Conservation (phyloP, 345 rosid species). For the Erysimum cheiranthoides region DNA sequence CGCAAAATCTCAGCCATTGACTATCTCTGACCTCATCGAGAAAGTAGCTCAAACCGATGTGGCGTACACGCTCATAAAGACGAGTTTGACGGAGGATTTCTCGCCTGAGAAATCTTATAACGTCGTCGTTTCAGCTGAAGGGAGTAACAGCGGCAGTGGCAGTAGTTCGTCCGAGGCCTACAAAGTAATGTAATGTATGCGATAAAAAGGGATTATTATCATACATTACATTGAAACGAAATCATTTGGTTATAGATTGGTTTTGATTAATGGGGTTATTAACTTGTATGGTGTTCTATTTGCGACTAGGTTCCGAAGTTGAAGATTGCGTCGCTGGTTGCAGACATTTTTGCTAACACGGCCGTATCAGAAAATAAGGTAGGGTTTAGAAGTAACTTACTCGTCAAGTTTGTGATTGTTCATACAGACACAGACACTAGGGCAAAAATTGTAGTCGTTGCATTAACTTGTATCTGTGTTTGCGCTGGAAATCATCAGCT, state of each 20-base stretch:
- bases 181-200: slow-evolving; percentile 99
- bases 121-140: slow-evolving; percentile 80
- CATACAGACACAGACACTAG: neutral
- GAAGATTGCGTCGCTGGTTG: slow-evolving; percentile 80
- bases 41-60: slow-evolving; percentile 71
- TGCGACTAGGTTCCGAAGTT: slow-evolving; percentile 69
- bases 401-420: neutral
- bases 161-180: slow-evolving; percentile 48
- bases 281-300: slow-evolving; percentile 23
- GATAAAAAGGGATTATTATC: slow-evolving; percentile 37
- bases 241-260: slow-evolving; percentile 13
- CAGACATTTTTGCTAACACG: slow-evolving; percentile 88
- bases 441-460: neutral
- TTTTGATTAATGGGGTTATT: slow-evolving; percentile 12
- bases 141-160: slow-evolving; percentile 58
- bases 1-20: slow-evolving; percentile 63
- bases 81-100: slow-evolving; percentile 80
- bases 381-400: slow-evolving; percentile 16
- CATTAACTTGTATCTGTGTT: neutral
- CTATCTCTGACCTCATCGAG: slow-evolving; percentile 67
- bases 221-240: slow-evolving; percentile 26
- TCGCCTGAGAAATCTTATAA: slow-evolving; percentile 81
- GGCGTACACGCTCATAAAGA: slow-evolving; percentile 78
- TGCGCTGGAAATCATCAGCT: neutral
- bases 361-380: slow-evolving; percentile 93